Percentiles rank a stretch among this genome's conserved stretches.
phyloP scores from a whole-genome alignment of 2,329 filamentous ascomycete genomes.

The Anthostomella pinea region DNA sequence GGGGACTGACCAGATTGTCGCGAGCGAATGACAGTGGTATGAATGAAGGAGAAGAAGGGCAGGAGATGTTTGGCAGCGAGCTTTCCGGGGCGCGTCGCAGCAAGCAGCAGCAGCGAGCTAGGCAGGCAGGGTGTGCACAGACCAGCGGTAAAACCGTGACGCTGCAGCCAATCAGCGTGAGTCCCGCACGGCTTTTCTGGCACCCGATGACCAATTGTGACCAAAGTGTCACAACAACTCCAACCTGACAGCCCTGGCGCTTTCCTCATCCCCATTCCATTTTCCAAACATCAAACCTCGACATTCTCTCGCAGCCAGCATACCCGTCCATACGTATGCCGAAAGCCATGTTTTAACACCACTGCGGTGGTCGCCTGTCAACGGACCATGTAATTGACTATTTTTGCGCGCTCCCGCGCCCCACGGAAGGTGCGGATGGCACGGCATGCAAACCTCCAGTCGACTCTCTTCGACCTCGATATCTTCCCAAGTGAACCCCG shows the following conservation, averaged over 20 bases:
- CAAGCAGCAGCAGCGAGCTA: constrained; percentile 9
- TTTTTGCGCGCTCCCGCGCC: constrained; percentile 15
- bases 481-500: constrained; percentile 24
- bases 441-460: constrained; percentile 16
- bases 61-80: background rate
- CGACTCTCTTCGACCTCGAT: constrained; percentile 26
- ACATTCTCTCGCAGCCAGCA: constrained; percentile 9
- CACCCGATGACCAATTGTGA: constrained; percentile 26
- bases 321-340: constrained; percentile 4
- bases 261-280: constrained; percentile 21
- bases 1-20: too few relatives aligned
- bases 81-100: constrained; percentile 15
- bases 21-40: background rate
- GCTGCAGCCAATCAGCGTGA: constrained; percentile 25
- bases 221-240: constrained; percentile 30
- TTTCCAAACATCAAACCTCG: constrained; percentile 26
- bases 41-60: background rate
- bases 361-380: constrained; percentile 20
- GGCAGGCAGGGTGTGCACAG: constrained; percentile 21
- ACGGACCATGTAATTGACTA: constrained; percentile 18
- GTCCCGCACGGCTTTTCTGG: constrained; percentile 1
- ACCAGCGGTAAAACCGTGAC: constrained; percentile 21
- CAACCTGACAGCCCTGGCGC: constrained; percentile 23
- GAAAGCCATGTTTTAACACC: constrained; percentile 5
- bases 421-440: constrained; percentile 4